phyloP scores from a whole-genome alignment of 108 stramenopile genomes.

The Nitzschia sp. region DNA sequence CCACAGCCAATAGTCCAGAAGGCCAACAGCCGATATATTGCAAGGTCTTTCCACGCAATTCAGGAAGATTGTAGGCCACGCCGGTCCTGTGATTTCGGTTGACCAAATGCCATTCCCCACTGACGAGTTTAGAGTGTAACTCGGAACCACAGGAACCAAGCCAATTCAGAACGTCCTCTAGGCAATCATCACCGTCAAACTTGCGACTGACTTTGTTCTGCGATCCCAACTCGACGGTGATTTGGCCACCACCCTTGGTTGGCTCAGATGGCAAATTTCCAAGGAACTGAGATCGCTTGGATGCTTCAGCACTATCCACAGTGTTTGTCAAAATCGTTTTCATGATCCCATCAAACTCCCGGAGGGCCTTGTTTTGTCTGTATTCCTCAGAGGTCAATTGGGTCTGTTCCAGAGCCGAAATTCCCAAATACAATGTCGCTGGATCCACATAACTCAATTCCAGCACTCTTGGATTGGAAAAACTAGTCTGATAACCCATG shows the following conservation, averaged over 20 bases:
- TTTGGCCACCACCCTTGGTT: conserved; percentile 50
- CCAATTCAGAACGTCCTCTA: conserved; percentile 80
- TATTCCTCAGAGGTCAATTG: conserved; percentile 55
- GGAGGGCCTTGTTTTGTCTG: conserved; percentile 38
- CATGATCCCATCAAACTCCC: conserved; percentile 40
- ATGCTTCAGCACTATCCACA: conserved; percentile 35
- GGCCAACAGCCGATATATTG: conserved; percentile 84
- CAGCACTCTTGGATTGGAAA: conserved; percentile 39
- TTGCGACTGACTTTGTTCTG: conserved; percentile 36
- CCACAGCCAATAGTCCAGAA: conserved; percentile 67
- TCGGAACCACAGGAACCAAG: conserved; percentile 65
- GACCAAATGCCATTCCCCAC: conserved; percentile 72
- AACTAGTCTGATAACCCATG: conserved; percentile 62
- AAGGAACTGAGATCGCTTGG: conserved; percentile 45
- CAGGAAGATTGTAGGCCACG: conserved; percentile 44
- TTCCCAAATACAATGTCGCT: conserved; percentile 72
- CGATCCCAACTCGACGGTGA: conserved; percentile 25
- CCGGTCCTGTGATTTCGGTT: conserved; percentile 65
- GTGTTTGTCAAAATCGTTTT: conserved; percentile 23
- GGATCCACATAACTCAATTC: conserved; percentile 60
- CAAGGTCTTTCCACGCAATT: conserved; percentile 51
- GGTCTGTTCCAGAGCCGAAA: conserved; percentile 73
- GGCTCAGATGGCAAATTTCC: conserved; percentile 70
- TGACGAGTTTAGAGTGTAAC: conserved; percentile 52
- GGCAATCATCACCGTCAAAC: conserved; percentile 83